Evolutionary conservation across 2,329 filamentous ascomycete species (phyloP).

Genomic region (Plenodomus tracheiphilus): DNA sequence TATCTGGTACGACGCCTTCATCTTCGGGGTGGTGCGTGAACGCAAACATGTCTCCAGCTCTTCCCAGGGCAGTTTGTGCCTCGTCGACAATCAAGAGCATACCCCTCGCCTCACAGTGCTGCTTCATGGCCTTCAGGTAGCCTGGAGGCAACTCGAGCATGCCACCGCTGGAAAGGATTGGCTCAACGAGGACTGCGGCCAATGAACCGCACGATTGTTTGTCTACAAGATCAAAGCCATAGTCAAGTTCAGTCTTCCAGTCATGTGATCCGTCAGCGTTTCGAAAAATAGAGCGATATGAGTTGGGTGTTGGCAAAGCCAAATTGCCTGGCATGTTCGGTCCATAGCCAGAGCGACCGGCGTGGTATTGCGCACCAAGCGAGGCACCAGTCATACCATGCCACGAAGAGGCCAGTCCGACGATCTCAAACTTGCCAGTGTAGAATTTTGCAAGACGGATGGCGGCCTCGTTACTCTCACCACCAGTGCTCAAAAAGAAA

Average conservation of each 20-base stretch:
- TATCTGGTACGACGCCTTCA: constrained; percentile 51
- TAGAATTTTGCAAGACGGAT: constrained; percentile 67
- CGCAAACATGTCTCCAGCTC: constrained; percentile 57
- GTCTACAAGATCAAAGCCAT: constrained; percentile 65
- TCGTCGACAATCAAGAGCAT: constrained; percentile 46
- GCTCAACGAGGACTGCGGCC: constrained; percentile 66
- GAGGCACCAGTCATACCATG: constrained; percentile 64
- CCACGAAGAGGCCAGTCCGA: constrained; percentile 62
- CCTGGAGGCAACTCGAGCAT: constrained; percentile 63
- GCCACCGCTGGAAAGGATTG: constrained; percentile 62
- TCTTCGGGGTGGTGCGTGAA: constrained; percentile 31
- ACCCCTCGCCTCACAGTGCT: constrained; percentile 38
- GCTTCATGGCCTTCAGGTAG: constrained; percentile 61
- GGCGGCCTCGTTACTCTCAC: constrained; percentile 58
- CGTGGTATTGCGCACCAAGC: constrained; percentile 57
- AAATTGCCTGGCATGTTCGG: constrained; percentile 59
- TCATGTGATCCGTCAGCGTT: constrained; percentile 64
- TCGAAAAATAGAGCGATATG: constrained; percentile 65
- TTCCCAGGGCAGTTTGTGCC: constrained; percentile 42
- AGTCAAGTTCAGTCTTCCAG: constrained; percentile 67
- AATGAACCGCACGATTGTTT: constrained; percentile 63
- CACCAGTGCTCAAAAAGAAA: constrained; percentile 41
- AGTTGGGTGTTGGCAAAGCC: constrained; percentile 62
- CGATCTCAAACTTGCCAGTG: constrained; percentile 68
- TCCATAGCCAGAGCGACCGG: constrained; percentile 54